Conservation (phyloP, 805 yeast species). For the Cyberlindnera mycetangii region DNA sequence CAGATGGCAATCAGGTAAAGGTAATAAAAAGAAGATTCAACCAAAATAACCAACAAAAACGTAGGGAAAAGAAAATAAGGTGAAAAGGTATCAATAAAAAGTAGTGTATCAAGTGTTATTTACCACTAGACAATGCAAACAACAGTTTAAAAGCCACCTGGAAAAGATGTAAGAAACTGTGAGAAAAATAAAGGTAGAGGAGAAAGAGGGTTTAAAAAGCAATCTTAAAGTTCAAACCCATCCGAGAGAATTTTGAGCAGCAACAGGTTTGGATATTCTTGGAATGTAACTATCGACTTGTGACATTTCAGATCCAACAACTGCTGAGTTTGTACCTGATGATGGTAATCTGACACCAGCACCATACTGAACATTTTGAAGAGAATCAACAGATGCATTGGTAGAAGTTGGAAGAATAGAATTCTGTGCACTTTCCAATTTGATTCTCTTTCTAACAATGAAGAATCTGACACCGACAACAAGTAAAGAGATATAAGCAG, state of each 20-base stretch:
- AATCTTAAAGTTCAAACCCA: conserved; percentile 46
- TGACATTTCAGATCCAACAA: conserved; percentile 18
- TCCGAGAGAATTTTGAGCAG: conserved; percentile 68
- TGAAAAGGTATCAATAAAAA: conserved; percentile 2
- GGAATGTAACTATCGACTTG: conserved; percentile 35
- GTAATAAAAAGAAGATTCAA: neutral
- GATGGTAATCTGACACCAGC: conserved; percentile 24
- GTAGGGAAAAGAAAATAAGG: neutral
- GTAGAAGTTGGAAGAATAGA: conserved; percentile 17
- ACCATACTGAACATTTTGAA: conserved; percentile 19
- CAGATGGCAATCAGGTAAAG: neutral
- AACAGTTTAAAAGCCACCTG: neutral
- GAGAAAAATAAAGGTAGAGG: neutral
- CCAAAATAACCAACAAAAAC: neutral
- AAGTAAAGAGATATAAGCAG: conserved; percentile 59
- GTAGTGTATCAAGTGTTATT: neutral
- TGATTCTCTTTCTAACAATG: conserved; percentile 30
- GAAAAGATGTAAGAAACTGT: neutral
- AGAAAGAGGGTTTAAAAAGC: too few relatives aligned
- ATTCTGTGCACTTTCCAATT: conserved; percentile 16
- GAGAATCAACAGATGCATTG: conserved; percentile 18
- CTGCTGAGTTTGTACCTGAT: neutral
- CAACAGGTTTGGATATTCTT: conserved; percentile 64
- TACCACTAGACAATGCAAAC: neutral
- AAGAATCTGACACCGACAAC: conserved; percentile 50